Percentiles rank a stretch among this genome's conserved stretches.
Evolutionary conservation across 2,329 filamentous ascomycete genomes (phyloP).

Genomic region (Ophiobolus disseminans): DNA sequence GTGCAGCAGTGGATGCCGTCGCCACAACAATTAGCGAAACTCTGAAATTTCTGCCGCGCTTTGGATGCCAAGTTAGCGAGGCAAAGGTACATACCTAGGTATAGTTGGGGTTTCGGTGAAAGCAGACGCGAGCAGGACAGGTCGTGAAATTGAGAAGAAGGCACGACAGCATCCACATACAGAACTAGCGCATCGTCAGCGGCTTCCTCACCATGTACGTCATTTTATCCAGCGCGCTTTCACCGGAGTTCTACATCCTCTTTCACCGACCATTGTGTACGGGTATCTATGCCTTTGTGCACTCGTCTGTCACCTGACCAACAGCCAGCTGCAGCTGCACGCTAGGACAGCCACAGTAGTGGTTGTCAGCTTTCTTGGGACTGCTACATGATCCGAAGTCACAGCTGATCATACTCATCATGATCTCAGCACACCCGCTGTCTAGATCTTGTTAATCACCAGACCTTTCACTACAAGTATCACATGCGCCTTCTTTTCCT

Average conservation of each 20-base stretch:
- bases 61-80: neutral
- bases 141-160: neutral
- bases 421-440: no score
- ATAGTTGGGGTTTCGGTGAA: neutral
- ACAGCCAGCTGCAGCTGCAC: no score
- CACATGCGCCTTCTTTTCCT: no score
- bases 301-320: no score
- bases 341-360: no score
- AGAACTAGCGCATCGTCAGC: neutral
- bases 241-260: neutral
- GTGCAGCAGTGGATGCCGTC: constrained; percentile 39
- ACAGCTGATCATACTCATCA: no score
- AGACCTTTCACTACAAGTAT: no score
- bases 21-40: constrained; percentile 27
- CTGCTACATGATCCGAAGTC: no score
- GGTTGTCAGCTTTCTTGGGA: no score
- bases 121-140: neutral
- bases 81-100: neutral
- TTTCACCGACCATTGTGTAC: neutral
- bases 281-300: no score
- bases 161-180: neutral
- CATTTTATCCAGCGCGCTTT: neutral
- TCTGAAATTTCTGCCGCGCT: constrained; percentile 17
- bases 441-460: no score
- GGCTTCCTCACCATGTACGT: no score